These are phyloP conservation scores for Xylariaceae sp. DNA, from an alignment of 2,329 filamentous ascomycete species.

Conservation along the genomic window DNA sequence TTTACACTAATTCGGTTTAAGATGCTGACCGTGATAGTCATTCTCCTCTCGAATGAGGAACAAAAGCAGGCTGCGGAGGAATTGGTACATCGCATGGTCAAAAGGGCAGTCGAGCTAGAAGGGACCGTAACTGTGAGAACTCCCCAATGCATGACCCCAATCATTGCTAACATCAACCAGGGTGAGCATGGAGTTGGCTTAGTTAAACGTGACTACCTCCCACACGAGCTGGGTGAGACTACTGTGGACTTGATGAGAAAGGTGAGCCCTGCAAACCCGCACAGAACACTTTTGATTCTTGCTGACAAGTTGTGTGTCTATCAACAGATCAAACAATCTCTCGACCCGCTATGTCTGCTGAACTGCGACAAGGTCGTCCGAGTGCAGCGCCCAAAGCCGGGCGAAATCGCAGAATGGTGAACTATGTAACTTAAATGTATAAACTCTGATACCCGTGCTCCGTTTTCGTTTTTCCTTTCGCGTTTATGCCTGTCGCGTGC, in stretches of 20 bases:
- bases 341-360: conserved; percentile 68
- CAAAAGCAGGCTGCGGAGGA: conserved; percentile 64
- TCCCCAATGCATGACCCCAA: not conserved
- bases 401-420: conserved; percentile 46
- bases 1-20: not conserved
- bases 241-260: conserved; percentile 82
- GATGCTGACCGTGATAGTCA: conserved; percentile 37
- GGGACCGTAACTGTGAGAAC: conserved; percentile 67
- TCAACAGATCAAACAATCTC: conserved; percentile 68
- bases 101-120: conserved; percentile 78
- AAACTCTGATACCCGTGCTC: conserved; percentile 8
- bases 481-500: too few species aligned
- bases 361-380: conserved; percentile 68
- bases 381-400: conserved; percentile 51
- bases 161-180: conserved; percentile 30
- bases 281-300: conserved; percentile 1
- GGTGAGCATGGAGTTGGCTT: conserved; percentile 82
- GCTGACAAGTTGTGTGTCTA: conserved; percentile 10
- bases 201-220: conserved; percentile 79
- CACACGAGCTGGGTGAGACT: conserved; percentile 68
- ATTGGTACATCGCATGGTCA: conserved; percentile 79
- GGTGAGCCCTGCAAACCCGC: conserved; percentile 41
- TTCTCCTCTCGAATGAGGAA: conserved; percentile 58
- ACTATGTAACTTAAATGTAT: not conserved
- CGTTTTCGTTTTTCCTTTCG: not conserved